Conservation (phyloP, 2,329 filamentous ascomycete genomes). For the Colletotrichum salicis region DNA sequence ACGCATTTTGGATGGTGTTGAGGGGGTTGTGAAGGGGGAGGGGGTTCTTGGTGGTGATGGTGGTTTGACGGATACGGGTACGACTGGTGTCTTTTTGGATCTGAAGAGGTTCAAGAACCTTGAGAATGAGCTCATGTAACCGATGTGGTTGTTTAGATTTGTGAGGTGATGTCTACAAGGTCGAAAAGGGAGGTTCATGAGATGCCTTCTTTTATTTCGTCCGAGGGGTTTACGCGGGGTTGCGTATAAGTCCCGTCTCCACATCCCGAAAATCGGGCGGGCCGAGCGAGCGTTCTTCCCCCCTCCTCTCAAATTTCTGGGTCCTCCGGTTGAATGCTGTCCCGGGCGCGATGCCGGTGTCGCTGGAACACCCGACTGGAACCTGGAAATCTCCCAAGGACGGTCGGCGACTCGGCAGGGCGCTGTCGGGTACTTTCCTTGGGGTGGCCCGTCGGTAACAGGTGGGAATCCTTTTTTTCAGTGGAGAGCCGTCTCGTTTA, state of each 20-base stretch:
- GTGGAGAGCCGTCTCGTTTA: not conserved
- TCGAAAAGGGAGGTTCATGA: not conserved
- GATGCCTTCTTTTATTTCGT: not conserved
- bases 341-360: conserved; percentile 20
- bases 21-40: not conserved
- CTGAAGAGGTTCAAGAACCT: not conserved
- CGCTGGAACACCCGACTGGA: not conserved
- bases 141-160: not conserved
- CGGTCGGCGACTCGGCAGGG: not conserved
- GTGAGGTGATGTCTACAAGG: not conserved
- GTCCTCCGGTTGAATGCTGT: conserved; percentile 32
- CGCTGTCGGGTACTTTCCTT: not conserved
- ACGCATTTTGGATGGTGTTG: conserved; percentile 63
- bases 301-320: not conserved
- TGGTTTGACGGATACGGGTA: not conserved
- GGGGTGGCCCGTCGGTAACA: not conserved
- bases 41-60: not conserved
- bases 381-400: not conserved
- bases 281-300: conserved; percentile 18
- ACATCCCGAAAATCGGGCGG: conserved; percentile 32
- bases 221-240: conserved; percentile 9
- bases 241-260: conserved; percentile 34
- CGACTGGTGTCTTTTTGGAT: not conserved
- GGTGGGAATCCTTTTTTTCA: not conserved
- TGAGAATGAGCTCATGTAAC: conserved; percentile 10